These are phyloP conservation scores for Coprinellus aureogranulatus DNA, from an alignment of 768 basidiomycete species.

Conservation along the genomic window DNA sequence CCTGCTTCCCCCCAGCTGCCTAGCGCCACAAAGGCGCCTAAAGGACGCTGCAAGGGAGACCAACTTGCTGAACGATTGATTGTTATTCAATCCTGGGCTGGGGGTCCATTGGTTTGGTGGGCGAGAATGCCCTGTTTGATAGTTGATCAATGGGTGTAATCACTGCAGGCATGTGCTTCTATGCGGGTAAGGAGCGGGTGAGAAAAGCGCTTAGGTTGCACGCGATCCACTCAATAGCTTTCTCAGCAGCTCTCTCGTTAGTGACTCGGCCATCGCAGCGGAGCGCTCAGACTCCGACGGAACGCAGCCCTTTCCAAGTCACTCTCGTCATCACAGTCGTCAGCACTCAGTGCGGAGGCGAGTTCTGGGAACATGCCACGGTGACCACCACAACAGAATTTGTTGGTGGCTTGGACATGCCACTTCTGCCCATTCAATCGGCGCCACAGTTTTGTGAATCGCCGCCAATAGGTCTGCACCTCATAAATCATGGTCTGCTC, in stretches of 20 bases:
- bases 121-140: neutral
- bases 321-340: too few species aligned
- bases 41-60: neutral
- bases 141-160: neutral
- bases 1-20: neutral
- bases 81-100: neutral
- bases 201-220: neutral
- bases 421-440: neutral
- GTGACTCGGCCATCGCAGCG: neutral
- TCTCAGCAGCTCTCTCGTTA: neutral
- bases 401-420: too few species aligned
- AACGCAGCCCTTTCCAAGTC: too few species aligned
- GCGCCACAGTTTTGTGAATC: neutral
- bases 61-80: neutral
- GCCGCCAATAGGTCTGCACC: neutral
- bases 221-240: neutral
- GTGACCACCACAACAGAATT: too few species aligned
- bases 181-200: neutral
- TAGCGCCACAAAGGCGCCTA: slow-evolving; percentile 6
- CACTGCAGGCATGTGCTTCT: neutral
- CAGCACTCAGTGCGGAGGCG: too few species aligned
- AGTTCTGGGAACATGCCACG: too few species aligned
- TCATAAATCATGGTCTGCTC: neutral
- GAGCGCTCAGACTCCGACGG: too few species aligned
- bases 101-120: neutral